Percentiles rank a stretch among this genome's conserved stretches.
These are phyloP conservation scores for Usnea hakonensis DNA, from an alignment of 495 filamentous ascomycete species.

Conservation along the genomic window DNA sequence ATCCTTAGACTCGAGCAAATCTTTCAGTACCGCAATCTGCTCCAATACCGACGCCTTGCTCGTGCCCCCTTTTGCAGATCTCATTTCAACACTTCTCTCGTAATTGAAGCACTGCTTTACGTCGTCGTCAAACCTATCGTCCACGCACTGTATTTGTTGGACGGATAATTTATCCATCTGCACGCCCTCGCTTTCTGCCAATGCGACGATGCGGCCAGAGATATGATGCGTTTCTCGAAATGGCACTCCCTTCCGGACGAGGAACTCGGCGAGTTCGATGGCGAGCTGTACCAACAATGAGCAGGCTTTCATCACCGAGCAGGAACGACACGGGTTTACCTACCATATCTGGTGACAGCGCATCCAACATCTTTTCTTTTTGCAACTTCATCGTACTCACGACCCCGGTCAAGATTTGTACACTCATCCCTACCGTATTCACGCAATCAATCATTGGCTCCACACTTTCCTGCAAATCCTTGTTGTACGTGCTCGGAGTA, in stretches of 20 bases:
- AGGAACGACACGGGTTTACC: conserved; percentile 43
- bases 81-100: conserved; percentile 78
- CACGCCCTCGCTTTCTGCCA: conserved; percentile 59
- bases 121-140: conserved; percentile 68
- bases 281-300: conserved; percentile 26
- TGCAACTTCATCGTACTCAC: conserved; percentile 57
- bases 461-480: conserved; percentile 85
- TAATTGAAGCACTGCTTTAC: conserved; percentile 72
- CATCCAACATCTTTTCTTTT: conserved; percentile 68
- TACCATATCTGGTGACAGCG: conserved; percentile 68
- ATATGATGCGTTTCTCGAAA: conserved; percentile 82
- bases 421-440: conserved; percentile 77
- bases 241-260: conserved; percentile 80
- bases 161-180: conserved; percentile 72
- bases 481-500: conserved; percentile 87
- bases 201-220: conserved; percentile 68
- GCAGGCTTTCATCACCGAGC: background rate
- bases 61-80: conserved; percentile 74
- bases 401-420: conserved; percentile 78
- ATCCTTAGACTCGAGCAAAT: conserved; percentile 7
- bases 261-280: conserved; percentile 83
- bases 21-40: conserved; percentile 68
- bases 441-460: conserved; percentile 83
- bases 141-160: conserved; percentile 64
- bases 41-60: conserved; percentile 54